Evolutionary conservation across 2,329 filamentous ascomycete genomes (phyloP), one percentile per base, ranked within the genome.

Genomic region (Trichoderma asperellum): DNA sequence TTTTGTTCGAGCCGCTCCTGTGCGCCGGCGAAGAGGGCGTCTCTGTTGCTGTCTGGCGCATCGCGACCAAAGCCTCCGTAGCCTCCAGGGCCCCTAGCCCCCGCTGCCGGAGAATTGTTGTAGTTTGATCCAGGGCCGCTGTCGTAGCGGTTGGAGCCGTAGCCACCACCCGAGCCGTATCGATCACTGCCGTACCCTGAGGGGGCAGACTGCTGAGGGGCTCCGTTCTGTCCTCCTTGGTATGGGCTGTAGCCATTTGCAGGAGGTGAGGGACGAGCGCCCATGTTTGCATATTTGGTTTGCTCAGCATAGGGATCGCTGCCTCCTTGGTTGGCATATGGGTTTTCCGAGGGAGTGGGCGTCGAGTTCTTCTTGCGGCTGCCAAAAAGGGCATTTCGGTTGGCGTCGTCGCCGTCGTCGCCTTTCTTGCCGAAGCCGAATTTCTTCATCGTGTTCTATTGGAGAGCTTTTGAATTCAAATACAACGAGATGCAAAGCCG

Each of bases 11-110:
- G 78, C 59, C 87, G 82, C 68, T 86, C 78, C 37, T 85, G 79
- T 2, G 87, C 88, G 58, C 85, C 85, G 11, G 86, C 73, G 70
- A 93, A 92, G 4, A 93, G 83, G 34, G 86, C 88, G 75, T 91
- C 87, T 52, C 89, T 84, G 72, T 89, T 85, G 70, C 80, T 80
- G 68, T 89, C 86, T 62, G 79, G 75, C 58, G 76, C 79, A 70
- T 81, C 82, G 60, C 81, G 80, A 57, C 86, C 87, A 68, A 90
- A 79, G 7, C 87, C 87, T 43, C 89, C 88, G 72, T 91, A 91
- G 34, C 88, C 88, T 58, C 87, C 86, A 12, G 85, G 83, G 14
- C 86, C 85, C 73, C 81, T 79, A 70, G 79, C 76, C 49, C 76
- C 76, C 35, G 77, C 72, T 11, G 79, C 71, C 18, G 77, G 75